Evolutionary conservation across 2,329 filamentous ascomycete genomes (phyloP).

Genomic region (Aureobasidium sp.): DNA sequence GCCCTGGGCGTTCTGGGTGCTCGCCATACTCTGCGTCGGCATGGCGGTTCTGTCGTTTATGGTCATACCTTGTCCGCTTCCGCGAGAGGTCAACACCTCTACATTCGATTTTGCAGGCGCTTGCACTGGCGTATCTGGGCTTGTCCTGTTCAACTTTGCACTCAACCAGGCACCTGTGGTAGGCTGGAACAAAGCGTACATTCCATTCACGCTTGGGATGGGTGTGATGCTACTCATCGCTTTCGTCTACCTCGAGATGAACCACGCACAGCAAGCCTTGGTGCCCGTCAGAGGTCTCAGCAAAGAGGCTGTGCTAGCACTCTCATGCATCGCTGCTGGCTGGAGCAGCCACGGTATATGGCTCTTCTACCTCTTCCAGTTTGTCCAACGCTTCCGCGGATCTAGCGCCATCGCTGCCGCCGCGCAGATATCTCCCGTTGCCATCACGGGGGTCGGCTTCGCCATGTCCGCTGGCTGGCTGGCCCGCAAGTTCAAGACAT

Average conservation of each 20-base stretch:
- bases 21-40: conserved; percentile 21
- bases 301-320: conserved; percentile 20
- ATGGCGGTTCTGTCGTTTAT: conserved; percentile 20
- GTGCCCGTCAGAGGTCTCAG: conserved; percentile 22
- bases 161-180: conserved; percentile 27
- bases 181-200: conserved; percentile 23
- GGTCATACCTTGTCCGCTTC: conserved; percentile 19
- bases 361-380: conserved; percentile 18
- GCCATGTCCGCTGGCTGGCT: conserved; percentile 29
- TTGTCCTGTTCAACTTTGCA: conserved; percentile 26
- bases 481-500: conserved; percentile 15
- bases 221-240: conserved; percentile 22
- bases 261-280: conserved; percentile 17
- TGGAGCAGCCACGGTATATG: conserved; percentile 28
- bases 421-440: conserved; percentile 32
- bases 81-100: conserved; percentile 2
- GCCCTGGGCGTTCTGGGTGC: conserved; percentile 27
- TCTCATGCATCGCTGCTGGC: conserved; percentile 23
- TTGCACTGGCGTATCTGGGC: conserved; percentile 22
- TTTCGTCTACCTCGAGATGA: conserved; percentile 24
- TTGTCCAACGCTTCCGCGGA: conserved; percentile 6
- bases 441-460: conserved; percentile 35
- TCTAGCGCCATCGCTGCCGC: conserved; percentile 7
- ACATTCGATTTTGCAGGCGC: conserved; percentile 24
- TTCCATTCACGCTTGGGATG: conserved; percentile 24